phyloP scores from a whole-genome alignment of 148 eudicot species.

The Persicaria tinctoria region DNA sequence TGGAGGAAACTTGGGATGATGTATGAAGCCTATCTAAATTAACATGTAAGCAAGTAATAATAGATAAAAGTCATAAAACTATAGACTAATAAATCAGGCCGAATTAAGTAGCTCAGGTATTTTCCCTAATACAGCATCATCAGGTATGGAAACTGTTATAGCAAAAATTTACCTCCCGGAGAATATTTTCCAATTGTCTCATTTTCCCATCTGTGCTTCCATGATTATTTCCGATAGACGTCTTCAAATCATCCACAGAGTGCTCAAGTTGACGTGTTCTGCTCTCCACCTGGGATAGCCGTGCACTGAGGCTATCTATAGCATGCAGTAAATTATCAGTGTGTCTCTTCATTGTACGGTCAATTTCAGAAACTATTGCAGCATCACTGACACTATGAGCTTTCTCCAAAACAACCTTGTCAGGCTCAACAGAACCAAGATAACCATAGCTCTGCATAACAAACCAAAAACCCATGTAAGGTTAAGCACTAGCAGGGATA shows the following conservation, averaged over 20 bases:
- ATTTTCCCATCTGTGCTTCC: constrained; percentile 75
- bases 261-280: constrained; percentile 65
- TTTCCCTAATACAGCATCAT: background rate
- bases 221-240: constrained; percentile 54
- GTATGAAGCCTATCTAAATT: too few relatives aligned
- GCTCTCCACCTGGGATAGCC: constrained; percentile 73
- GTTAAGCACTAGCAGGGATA: background rate
- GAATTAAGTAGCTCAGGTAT: background rate
- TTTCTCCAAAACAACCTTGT: constrained; percentile 46
- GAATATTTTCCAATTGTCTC: constrained; percentile 53
- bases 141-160: background rate
- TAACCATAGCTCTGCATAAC: constrained; percentile 63
- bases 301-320: constrained; percentile 66
- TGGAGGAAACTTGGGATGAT: background rate
- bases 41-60: too few relatives aligned
- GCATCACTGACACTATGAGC: constrained; percentile 39
- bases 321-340: constrained; percentile 64
- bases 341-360: constrained; percentile 64
- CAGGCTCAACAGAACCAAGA: constrained; percentile 47
- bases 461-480: background rate
- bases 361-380: constrained; percentile 59
- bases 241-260: constrained; percentile 79
- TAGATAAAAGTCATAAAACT: too few relatives aligned
- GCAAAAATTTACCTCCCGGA: constrained; percentile 54
- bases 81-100: background rate